Percentiles rank a stretch among this genome's conserved stretches.
Evolutionary conservation across 1,284 basidiomycete species (phyloP).

Genomic region (Sutorius eximius): DNA sequence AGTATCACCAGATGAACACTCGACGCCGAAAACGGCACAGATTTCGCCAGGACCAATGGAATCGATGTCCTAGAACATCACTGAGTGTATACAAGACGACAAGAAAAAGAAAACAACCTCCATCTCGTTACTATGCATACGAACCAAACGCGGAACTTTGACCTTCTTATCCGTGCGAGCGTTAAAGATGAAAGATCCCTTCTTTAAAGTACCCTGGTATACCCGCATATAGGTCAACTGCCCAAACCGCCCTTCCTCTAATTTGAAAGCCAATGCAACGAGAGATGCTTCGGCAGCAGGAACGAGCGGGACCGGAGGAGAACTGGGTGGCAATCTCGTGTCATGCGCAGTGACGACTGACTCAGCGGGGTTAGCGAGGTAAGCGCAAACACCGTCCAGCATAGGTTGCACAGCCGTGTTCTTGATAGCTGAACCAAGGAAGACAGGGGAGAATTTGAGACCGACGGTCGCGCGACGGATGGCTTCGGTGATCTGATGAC

Average conservation of each 20-base stretch:
- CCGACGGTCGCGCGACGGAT: slow-evolving; percentile 88
- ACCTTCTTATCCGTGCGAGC: slow-evolving; percentile 96
- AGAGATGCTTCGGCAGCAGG: slow-evolving; percentile 86
- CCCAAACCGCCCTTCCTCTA: slow-evolving; percentile 96
- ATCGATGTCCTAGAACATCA: slow-evolving; percentile 73
- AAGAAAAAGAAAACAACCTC: slow-evolving; percentile 53
- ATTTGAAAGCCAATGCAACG: slow-evolving; percentile 96
- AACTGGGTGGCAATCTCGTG: slow-evolving; percentile 62
- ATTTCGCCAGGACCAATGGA: slow-evolving; percentile 98
- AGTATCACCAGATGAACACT: slow-evolving; percentile 97
- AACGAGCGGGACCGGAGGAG: slow-evolving; percentile 72
- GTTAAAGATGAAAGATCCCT: slow-evolving; percentile 87
- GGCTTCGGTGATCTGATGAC: slow-evolving; percentile 76
- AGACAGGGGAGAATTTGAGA: slow-evolving; percentile 95
- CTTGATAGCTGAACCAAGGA: slow-evolving; percentile 96
- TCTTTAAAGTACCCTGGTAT: slow-evolving; percentile 92
- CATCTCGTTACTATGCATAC: slow-evolving; percentile 99
- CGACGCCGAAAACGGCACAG: slow-evolving; percentile 99
- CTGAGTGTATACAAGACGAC: not conserved
- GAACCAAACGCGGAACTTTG: slow-evolving; percentile 95
- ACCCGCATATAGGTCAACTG: slow-evolving; percentile 99
- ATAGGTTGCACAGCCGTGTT: slow-evolving; percentile 96
- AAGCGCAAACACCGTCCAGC: slow-evolving; percentile 94
- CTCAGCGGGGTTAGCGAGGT: slow-evolving; percentile 90
- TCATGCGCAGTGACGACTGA: slow-evolving; percentile 83